Evolutionary conservation across 23 red algal genomes (phyloP).

Genomic region (Chondrus crispus): DNA sequence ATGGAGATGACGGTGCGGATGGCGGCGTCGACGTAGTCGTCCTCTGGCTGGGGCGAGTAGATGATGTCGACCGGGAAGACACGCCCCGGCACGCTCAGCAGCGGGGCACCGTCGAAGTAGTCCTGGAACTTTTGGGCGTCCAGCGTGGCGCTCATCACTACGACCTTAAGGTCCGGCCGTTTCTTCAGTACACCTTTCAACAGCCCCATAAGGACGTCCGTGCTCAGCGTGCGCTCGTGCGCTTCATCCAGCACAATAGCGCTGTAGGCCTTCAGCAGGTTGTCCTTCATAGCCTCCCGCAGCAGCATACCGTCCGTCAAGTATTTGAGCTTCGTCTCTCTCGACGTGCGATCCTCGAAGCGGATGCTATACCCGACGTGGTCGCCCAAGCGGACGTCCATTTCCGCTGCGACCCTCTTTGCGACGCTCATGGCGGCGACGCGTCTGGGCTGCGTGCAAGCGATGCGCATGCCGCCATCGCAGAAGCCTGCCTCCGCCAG

Average conservation of each 20-base stretch:
- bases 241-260: slow-evolving; percentile 94
- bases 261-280: slow-evolving; percentile 53
- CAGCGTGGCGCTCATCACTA: slow-evolving; percentile 96
- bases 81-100: slow-evolving; percentile 87
- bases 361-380: slow-evolving; percentile 92
- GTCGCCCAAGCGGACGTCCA: slow-evolving; percentile 79
- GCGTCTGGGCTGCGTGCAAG: slow-evolving; percentile 93
- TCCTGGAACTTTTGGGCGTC: slow-evolving; percentile 83
- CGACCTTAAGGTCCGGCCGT: slow-evolving; percentile 74
- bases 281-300: slow-evolving; percentile 87
- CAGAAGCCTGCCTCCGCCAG: slow-evolving; percentile 80
- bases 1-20: slow-evolving; percentile 72
- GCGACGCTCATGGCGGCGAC: slow-evolving; percentile 95
- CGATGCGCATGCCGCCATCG: slow-evolving; percentile 48
- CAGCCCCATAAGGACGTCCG: slow-evolving; percentile 97
- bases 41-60: slow-evolving; percentile 72
- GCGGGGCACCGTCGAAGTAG: slow-evolving; percentile 84
- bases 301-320: slow-evolving; percentile 98
- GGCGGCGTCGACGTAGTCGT: slow-evolving; percentile 84
- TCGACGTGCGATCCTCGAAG: slow-evolving; percentile 83
- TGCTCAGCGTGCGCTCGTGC: slow-evolving; percentile 95
- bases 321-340: slow-evolving; percentile 84
- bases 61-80: slow-evolving; percentile 85
- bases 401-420: slow-evolving; percentile 90
- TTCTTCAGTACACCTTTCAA: slow-evolving; percentile 67